These are phyloP conservation scores for Diaporthe aspalathi DNA, from an alignment of 2,329 filamentous ascomycete species.

Conservation along the genomic window DNA sequence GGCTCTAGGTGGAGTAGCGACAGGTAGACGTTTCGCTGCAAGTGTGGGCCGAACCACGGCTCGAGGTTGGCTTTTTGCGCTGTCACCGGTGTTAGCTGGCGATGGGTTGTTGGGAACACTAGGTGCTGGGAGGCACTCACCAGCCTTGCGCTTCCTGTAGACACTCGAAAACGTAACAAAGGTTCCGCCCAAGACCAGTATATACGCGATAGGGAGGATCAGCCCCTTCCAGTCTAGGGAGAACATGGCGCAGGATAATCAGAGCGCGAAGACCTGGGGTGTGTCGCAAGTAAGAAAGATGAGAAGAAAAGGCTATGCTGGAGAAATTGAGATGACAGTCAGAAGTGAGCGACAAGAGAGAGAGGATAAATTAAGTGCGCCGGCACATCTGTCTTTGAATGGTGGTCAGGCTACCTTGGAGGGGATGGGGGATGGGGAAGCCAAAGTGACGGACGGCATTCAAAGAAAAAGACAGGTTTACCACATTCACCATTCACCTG, in stretches of 20 bases:
- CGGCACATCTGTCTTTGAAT: slow-evolving; percentile 4
- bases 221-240: slow-evolving; percentile 84
- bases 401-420: not conserved
- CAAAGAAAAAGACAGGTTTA: slow-evolving; percentile 36
- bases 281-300: not conserved
- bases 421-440: not conserved
- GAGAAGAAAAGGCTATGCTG: not conserved
- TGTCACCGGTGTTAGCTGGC: slow-evolving; percentile 48
- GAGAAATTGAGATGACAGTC: not conserved
- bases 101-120: not conserved
- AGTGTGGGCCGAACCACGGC: slow-evolving; percentile 92
- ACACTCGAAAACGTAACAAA: slow-evolving; percentile 92
- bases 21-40: slow-evolving; percentile 94
- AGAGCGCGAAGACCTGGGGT: not conserved
- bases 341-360: slow-evolving; percentile 19
- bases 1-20: slow-evolving; percentile 85
- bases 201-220: slow-evolving; percentile 87
- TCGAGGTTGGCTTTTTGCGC: slow-evolving; percentile 85
- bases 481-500: not conserved
- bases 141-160: slow-evolving; percentile 91
- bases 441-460: not conserved
- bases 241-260: slow-evolving; percentile 54
- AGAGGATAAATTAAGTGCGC: slow-evolving; percentile 12
- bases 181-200: slow-evolving; percentile 86
- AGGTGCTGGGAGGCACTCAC: slow-evolving; percentile 58